phyloP scores from a whole-genome alignment of 768 basidiomycete genomes.

The Coprinopsis marcescibilis region DNA sequence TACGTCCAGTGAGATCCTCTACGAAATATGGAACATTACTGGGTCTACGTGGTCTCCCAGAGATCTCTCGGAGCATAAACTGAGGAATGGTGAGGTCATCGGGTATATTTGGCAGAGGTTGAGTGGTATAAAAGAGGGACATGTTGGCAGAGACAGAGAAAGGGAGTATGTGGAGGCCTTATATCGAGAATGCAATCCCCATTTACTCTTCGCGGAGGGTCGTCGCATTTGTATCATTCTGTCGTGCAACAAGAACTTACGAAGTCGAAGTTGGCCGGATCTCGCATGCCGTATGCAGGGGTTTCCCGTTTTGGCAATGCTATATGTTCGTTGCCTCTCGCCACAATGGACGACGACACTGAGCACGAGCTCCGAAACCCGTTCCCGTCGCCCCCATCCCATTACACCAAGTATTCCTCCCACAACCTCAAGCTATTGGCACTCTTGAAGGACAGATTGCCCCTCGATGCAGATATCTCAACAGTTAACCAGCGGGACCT shows the following conservation, averaged over 20 bases:
- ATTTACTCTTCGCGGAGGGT: no score
- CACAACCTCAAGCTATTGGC: constrained; percentile 68
- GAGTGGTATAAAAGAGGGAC: constrained; percentile 25
- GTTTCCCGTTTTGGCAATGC: constrained; percentile 10
- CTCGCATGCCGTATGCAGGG: constrained; percentile 2
- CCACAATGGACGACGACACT: constrained; percentile 44
- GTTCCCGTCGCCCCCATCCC: constrained; percentile 85
- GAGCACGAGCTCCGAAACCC: constrained; percentile 77
- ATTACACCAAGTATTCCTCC: constrained; percentile 71
- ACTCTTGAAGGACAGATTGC: constrained; percentile 54
- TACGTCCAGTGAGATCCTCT: constrained; percentile 47
- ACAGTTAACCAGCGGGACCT: constrained; percentile 53
- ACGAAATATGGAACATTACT: constrained; percentile 49
- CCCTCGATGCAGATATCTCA: constrained; percentile 30
- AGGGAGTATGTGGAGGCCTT: neutral
- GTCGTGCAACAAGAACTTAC: neutral
- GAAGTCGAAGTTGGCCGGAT: constrained; percentile 5
- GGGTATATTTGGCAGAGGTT: constrained; percentile 41
- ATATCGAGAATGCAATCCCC: neutral
- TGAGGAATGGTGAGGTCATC: constrained; percentile 62
- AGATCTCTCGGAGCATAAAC: constrained; percentile 51
- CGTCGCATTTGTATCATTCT: no score
- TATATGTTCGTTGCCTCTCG: neutral
- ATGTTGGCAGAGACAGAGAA: neutral
- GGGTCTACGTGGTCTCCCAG: constrained; percentile 40